Base-by-base conservation (phyloP, 768 basidiomycete species). In the Russula emetica region DNA sequence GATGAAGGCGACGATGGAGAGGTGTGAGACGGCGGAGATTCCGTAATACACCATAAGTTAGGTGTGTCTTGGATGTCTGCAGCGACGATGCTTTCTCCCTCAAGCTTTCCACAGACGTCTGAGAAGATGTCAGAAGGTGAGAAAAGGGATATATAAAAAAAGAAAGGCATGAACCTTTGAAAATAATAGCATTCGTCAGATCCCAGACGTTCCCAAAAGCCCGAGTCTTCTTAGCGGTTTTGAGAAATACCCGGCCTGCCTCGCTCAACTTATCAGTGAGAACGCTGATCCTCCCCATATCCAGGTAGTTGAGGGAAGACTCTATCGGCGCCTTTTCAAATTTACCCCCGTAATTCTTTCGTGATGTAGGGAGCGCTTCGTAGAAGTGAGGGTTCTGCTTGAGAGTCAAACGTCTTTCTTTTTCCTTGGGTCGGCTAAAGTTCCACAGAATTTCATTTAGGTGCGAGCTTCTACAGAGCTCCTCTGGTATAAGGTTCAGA, bases 311-410 rank as follows among this genome's bases (percentile, higher is more conserved):
- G n/a, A n/a, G n/a, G n/a, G n/a, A n/a, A 20, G 26, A 16, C 10
- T 63, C 22, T 20, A 57, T 52, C 5, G 61, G 61, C 2, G 49
- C 14, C n/a, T 1, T 16, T 32, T 3, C 5, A 9, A 63, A 66
- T 16, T 8, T 20, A 14, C 11, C 10, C 2, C 16, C 20, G 10
- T 63, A 66, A 26, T 1, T 16, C 22, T 2, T 1, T 14, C 0
- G 13, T 42, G 10, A 45, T 13, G 3, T 14, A 5, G 64, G 60
- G 22, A 66, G 50, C 11, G 1, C 32, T 20, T 8, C 9, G 5
- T 66, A 66, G 44, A 66, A 66, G 51, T 50, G 52, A 32, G 65
- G 61, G n/a, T 63, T 63, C 10, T 66, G 56, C 14, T 32, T 50
- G 14, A 63, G 61, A 1, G 51, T 34, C n/a, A 66, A 26, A 28